These are phyloP conservation scores for Didymella sp. DNA, from an alignment of 2,329 filamentous ascomycete genomes.

Conservation along the genomic window DNA sequence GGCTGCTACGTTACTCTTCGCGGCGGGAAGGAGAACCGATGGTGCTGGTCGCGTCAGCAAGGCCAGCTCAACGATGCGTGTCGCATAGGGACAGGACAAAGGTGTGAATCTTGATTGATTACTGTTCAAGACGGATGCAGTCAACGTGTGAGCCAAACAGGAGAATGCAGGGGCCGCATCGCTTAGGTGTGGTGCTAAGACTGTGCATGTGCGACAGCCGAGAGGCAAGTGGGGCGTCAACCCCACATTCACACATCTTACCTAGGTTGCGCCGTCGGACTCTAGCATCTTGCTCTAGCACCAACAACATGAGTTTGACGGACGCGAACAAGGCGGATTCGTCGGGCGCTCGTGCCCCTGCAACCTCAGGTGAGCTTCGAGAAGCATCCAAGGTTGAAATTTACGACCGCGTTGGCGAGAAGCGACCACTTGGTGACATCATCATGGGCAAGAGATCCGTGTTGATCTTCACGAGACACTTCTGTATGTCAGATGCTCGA, in stretches of 20 bases:
- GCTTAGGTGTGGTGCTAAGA: too few species aligned
- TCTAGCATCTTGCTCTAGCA: neutral
- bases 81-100: too few species aligned
- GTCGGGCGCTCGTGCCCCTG: neutral
- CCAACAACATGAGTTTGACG: neutral
- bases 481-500: conserved; percentile 19
- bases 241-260: too few species aligned
- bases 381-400: conserved; percentile 26
- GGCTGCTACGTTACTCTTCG: too few species aligned
- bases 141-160: too few species aligned
- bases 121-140: too few species aligned
- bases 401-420: conserved; percentile 27
- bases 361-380: conserved; percentile 16
- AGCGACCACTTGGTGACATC: conserved; percentile 22
- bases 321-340: neutral
- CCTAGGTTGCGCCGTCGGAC: neutral
- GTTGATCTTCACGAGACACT: conserved; percentile 33
- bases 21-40: too few species aligned
- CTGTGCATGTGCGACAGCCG: neutral
- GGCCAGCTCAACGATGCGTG: too few species aligned
- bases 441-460: conserved; percentile 24
- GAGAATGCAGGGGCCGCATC: too few species aligned
- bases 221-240: neutral
- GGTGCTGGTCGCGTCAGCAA: too few species aligned
- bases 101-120: too few species aligned